Conservation (phyloP, 1,284 basidiomycete genomes). For the Leccinum subrobustum region DNA sequence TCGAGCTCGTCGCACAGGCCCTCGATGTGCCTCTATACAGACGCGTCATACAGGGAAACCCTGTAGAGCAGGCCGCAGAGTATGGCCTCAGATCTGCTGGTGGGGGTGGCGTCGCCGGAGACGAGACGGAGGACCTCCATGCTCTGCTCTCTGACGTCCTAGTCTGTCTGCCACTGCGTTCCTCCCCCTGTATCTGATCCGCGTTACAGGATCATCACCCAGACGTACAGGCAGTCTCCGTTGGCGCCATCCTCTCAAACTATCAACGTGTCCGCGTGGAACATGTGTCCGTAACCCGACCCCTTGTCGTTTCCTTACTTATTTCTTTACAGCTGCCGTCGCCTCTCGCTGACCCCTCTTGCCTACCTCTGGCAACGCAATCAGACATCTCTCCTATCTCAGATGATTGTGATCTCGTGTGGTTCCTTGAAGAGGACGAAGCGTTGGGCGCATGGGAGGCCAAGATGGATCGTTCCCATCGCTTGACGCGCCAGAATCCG, state of each 20-base stretch:
- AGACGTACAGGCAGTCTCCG: conserved; percentile 85
- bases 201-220: conserved; percentile 67
- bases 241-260: conserved; percentile 96
- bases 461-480: conserved; percentile 78
- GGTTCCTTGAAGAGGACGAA: conserved; percentile 18
- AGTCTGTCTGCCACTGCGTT: conserved; percentile 43
- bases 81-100: conserved; percentile 71
- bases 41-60: conserved; percentile 75
- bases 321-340: conserved; percentile 58
- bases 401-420: conserved; percentile 66
- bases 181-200: conserved; percentile 2
- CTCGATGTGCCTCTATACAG: conserved; percentile 87
- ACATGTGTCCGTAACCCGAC: conserved; percentile 71
- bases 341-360: conserved; percentile 81
- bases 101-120: conserved; percentile 61
- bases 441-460: conserved; percentile 40
- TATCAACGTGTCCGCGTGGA: conserved; percentile 97
- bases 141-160: conserved; percentile 78
- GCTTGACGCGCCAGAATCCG: conserved; percentile 90
- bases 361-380: conserved; percentile 94
- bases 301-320: conserved; percentile 3
- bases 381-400: conserved; percentile 79
- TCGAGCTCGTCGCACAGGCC: conserved; percentile 84
- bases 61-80: conserved; percentile 80
- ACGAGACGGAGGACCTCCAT: conserved; percentile 96